Evolutionary conservation across 139 green algal species (phyloP).

Genomic region (Coccomyxa sp.): DNA sequence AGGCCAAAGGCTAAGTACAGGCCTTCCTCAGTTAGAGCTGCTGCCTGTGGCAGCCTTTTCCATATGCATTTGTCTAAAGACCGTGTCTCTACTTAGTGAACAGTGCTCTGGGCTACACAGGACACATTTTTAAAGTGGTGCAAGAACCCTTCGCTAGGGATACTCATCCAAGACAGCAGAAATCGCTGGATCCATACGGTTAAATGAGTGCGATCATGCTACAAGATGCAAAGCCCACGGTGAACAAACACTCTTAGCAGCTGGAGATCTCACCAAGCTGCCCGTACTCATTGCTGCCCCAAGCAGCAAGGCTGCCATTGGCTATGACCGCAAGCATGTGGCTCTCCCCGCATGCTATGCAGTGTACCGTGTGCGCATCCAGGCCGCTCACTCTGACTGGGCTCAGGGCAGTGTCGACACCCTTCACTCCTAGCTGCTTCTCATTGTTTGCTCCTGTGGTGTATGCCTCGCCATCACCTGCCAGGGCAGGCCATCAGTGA

Average conservation of each 20-base stretch:
- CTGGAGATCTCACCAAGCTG: conserved; percentile 47
- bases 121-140: too few species aligned
- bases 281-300: conserved; percentile 54
- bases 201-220: too few species aligned
- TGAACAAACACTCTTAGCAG: too few species aligned
- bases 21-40: background rate
- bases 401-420: conserved; percentile 2
- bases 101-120: too few species aligned
- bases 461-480: conserved; percentile 55
- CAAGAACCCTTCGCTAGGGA: too few species aligned
- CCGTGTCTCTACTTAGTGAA: too few species aligned
- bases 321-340: conserved; percentile 53
- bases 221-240: too few species aligned
- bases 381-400: conserved; percentile 36
- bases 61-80: too few species aligned
- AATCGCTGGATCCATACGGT: too few species aligned
- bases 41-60: background rate
- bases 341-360: conserved; percentile 31
- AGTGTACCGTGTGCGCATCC: conserved; percentile 31
- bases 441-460: conserved; percentile 49
- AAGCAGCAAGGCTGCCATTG: conserved; percentile 42
- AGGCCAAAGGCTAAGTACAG: background rate
- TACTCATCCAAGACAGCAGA: too few species aligned
- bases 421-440: conserved; percentile 36
- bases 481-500: background rate